Percentiles rank a stretch among this genome's conserved stretches.
These are phyloP conservation scores for Pleurotus djamor DNA, from an alignment of 768 basidiomycete genomes.

Conservation along the genomic window DNA sequence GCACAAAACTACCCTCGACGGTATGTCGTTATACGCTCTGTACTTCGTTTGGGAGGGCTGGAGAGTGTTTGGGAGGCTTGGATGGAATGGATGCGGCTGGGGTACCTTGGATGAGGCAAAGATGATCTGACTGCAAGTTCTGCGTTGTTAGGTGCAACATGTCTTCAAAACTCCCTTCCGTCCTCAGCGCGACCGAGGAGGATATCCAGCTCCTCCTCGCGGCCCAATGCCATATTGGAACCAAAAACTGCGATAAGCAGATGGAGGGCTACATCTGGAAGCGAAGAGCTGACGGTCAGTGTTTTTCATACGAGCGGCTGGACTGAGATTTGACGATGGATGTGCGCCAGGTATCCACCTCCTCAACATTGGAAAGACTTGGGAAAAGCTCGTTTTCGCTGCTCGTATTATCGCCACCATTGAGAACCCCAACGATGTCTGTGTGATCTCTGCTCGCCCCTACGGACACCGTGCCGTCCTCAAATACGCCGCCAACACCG, in stretches of 20 bases:
- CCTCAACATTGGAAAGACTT: slow-evolving; percentile 98
- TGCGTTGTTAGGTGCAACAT: slow-evolving; percentile 37
- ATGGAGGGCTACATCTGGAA: slow-evolving; percentile 99
- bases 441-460: slow-evolving; percentile 96
- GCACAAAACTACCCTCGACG: slow-evolving; percentile 36
- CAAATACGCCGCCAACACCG: slow-evolving; percentile 97
- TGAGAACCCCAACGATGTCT: slow-evolving; percentile 97
- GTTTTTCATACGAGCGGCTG: background rate
- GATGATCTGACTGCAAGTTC: slow-evolving; percentile 12
- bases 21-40: slow-evolving; percentile 30
- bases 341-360: slow-evolving; percentile 79
- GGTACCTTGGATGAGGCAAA: background rate
- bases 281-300: slow-evolving; percentile 86
- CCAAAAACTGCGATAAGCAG: slow-evolving; percentile 99
- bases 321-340: background rate
- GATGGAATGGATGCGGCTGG: slow-evolving; percentile 28
- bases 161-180: slow-evolving; percentile 92
- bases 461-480: slow-evolving; percentile 99
- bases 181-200: slow-evolving; percentile 93
- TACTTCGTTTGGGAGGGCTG: slow-evolving; percentile 37
- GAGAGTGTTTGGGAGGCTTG: slow-evolving; percentile 15
- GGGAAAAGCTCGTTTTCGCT: slow-evolving; percentile 98
- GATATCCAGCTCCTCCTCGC: slow-evolving; percentile 94
- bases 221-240: slow-evolving; percentile 96
- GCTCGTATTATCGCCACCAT: slow-evolving; percentile 97